Base-by-base conservation (phyloP, 2,329 filamentous ascomycete species). In the Penicillium italicum region DNA sequence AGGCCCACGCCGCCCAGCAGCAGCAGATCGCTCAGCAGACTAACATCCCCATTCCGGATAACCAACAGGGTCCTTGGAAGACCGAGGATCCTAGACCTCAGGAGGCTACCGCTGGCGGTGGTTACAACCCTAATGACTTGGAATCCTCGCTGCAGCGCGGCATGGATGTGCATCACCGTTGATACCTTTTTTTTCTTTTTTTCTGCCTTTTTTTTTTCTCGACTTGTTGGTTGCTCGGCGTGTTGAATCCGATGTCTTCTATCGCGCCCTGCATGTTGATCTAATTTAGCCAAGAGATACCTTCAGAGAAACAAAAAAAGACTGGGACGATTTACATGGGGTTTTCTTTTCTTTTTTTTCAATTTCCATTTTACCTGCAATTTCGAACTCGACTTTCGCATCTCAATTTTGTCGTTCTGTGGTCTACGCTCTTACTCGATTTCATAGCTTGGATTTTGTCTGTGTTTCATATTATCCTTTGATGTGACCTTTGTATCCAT, bases 1-100 rank as follows among this genome's bases (percentile, higher is more conserved):
- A 78, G 62, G 74, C 70, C 40, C 74, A 76, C 40, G 67, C 69
- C 22, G 65, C 64, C 20, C 71, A 74, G 58, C 69, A 73, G 50
- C 74, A 77, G 60, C 74, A 78, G 64, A 74, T 62, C 52, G 61
- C 65, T 60, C 73, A 75, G 56, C 70, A 72, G 60, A 69, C 68
- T 51, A 81, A 82, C 57, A 82, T 87, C 34, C 84, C 85, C 4
- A 87, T 87, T 59, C 85, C 85, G 11, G 80, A 85, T 40, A 77
- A 83, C 64, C 82, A 83, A 64, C 78, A 82, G 60, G 77, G 82
- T 28, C 67, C 65, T 53, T 78, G 80, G 66, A 77, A 77, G 56
- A 80, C 83, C 58, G 83, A 86, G 66, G 82, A 87, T 58, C 85
- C 85, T 12, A 76, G 84, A 62, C 85, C 85, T 44, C 83, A 87